Base-by-base conservation (phyloP, 2,329 filamentous ascomycete genomes). In the Trichoderma oligosporum region DNA sequence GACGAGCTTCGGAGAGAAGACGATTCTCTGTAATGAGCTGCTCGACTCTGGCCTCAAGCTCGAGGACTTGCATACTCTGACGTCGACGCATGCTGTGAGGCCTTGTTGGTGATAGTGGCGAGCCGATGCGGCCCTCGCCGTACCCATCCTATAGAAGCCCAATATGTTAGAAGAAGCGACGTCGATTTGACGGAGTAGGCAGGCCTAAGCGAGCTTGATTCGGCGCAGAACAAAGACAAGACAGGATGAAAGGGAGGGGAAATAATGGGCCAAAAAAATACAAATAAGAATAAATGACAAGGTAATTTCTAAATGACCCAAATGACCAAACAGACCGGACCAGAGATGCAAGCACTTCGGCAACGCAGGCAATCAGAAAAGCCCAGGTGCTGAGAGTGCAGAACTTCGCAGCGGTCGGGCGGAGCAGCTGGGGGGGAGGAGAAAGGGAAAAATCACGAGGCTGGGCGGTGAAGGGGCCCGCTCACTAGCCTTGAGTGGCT, bases 31-130 rank as follows among this genome's bases (percentile, higher is more conserved):
- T 85, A 38, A 88, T 78, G 62, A 99, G 80, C 72, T 93, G 87
- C 65, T 97, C 91, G 66, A 99, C 82, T 67, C 83, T 85, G 60
- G 83, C 80, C 77, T 97, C 91, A 69, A 99, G 85, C 67, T 99
- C 93, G 60, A 97, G 85, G 55, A 93, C 85, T 76, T 97, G 93
- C 86, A 97, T 93, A 80, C 93, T 97, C 75, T 96, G 94, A 70
- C 93, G 89, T 70, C 93, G 92, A 66, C 93, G 92, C 83, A 99
- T 89, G 78, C 91, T 97, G 69, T 92, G 91, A 66, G 94, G 92
- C 74, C 93, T 86, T 65, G 91, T 96, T 56, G 94, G 94, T 67
- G 94, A 97, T 68, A 88, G 86, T 68, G 93, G 91, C 71, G 91
- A 96, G 70, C 86, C 86, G 70, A 88, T 82, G 69, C 83, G 89